A percentile compares a stretch with the other conserved stretches of the same genome.
Conservation (phyloP, 169 alveolate genomes). For the Eimeria falciformis region DNA sequence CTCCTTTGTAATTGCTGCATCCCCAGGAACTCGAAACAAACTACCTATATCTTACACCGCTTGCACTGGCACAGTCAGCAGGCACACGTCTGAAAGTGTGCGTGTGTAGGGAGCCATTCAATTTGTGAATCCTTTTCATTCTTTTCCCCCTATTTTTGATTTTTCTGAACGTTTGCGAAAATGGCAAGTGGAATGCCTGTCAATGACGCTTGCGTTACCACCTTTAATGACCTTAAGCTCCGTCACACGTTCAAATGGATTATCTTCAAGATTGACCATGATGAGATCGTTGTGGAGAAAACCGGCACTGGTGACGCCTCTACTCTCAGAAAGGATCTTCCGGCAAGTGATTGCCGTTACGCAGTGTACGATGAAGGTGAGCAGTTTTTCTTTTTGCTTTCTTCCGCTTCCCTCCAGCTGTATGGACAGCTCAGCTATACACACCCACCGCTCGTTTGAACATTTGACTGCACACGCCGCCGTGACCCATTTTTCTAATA, state of each 20-base stretch:
- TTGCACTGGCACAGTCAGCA: too few species aligned
- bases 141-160: too few species aligned
- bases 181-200: slow-evolving; percentile 85
- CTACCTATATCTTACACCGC: too few species aligned
- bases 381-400: neutral
- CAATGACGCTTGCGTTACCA: slow-evolving; percentile 79
- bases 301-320: slow-evolving; percentile 79
- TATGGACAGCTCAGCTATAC: neutral
- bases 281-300: slow-evolving; percentile 80
- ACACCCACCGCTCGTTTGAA: neutral
- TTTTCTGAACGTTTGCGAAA: slow-evolving; percentile 14
- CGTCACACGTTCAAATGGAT: slow-evolving; percentile 80
- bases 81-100: slow-evolving; percentile 17
- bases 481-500: too few species aligned
- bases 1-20: neutral
- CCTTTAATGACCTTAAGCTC: slow-evolving; percentile 81
- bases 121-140: neutral
- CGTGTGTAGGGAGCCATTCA: slow-evolving; percentile 32
- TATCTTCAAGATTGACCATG: slow-evolving; percentile 80
- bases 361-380: slow-evolving; percentile 83
- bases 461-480: too few species aligned
- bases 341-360: slow-evolving; percentile 82
- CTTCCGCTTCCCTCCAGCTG: neutral
- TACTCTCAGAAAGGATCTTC: slow-evolving; percentile 78
- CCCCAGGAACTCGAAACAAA: neutral